These are phyloP conservation scores for Sugiyamaella pinicola DNA, from an alignment of 1,139 yeast species.

Conservation along the genomic window DNA sequence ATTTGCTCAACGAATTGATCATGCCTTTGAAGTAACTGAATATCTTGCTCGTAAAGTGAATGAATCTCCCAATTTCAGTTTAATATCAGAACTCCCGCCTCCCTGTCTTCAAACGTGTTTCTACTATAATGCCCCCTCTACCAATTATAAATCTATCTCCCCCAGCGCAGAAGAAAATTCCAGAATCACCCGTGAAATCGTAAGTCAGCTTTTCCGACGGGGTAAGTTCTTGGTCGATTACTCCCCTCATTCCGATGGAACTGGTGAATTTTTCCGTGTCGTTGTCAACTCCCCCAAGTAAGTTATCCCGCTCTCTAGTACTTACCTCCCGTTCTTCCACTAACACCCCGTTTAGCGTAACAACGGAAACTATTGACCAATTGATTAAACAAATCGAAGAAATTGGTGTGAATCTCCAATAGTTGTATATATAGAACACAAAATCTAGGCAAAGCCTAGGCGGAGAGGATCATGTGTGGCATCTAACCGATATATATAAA, in stretches of 20 bases:
- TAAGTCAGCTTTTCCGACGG: slow-evolving; percentile 58
- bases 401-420: slow-evolving; percentile 30
- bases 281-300: slow-evolving; percentile 74
- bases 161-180: slow-evolving; percentile 54
- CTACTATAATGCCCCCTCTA: slow-evolving; percentile 48
- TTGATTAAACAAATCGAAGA: slow-evolving; percentile 44
- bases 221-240: slow-evolving; percentile 77
- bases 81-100: slow-evolving; percentile 61
- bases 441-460: no score
- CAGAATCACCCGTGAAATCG: slow-evolving; percentile 62
- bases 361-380: slow-evolving; percentile 47
- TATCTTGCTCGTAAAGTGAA: slow-evolving; percentile 57
- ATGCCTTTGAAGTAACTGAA: slow-evolving; percentile 65
- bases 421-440: slow-evolving; percentile 12
- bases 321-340: not conserved
- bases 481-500: no score
- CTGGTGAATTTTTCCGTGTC: slow-evolving; percentile 82
- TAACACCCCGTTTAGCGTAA: slow-evolving; percentile 41
- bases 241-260: slow-evolving; percentile 63
- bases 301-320: slow-evolving; percentile 34
- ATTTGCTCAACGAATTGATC: slow-evolving; percentile 61
- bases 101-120: slow-evolving; percentile 86
- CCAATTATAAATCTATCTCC: slow-evolving; percentile 32
- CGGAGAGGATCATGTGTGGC: no score
- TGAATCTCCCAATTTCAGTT: slow-evolving; percentile 47